Evolutionary conservation across 208 protist genomes (phyloP), one percentile per base, ranked within the genome.

Genomic region (Trypanosoma theileri): DNA sequence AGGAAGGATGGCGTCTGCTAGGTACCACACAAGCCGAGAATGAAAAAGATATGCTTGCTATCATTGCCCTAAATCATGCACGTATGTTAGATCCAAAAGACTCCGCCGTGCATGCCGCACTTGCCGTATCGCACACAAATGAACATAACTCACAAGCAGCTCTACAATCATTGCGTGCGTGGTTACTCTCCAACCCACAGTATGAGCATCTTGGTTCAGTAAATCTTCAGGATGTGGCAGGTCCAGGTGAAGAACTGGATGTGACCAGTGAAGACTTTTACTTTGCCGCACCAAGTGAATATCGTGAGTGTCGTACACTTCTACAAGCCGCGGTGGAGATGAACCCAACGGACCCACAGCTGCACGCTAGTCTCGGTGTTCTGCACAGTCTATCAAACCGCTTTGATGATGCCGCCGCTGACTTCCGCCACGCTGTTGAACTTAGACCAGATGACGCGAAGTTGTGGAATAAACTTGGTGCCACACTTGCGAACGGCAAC

Each of bases 381-480:
- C 59, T 94, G 60, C 80, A 95, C 75, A 93, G 91, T 70, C 77
- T 97, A 22, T 81, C 79, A 0, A 86, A 93, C 62, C 78, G 89
- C 45, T 97, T 83, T 66, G 88, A 87, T 63, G 71, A 71, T n/a
- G 92, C 92, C 10, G 88, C 84, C 6, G 76, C 73, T 58, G 79
- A 77, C 71, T 93, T 97, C 60, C 81, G 81, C 62, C 77, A 77
- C 26, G 88, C 88, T 16, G 81, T 95, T n/a, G 73, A 82, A 50
- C 55, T 91, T n/a, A 60, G 69, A 50, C 87, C 92, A 9, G 69
- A 85, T 16, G 86, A 92, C 55, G 75, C 82, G 21, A 77, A 82
- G 62, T 75, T 96, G 59, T 97, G 92, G 90, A 97, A 97, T 79
- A 95, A 94, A 82, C 80, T 97, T 26, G 92, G 92, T 17, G 92